These are phyloP conservation scores for Pezicula neosporulosa DNA, from an alignment of 2,329 filamentous ascomycete genomes.

Conservation along the genomic window DNA sequence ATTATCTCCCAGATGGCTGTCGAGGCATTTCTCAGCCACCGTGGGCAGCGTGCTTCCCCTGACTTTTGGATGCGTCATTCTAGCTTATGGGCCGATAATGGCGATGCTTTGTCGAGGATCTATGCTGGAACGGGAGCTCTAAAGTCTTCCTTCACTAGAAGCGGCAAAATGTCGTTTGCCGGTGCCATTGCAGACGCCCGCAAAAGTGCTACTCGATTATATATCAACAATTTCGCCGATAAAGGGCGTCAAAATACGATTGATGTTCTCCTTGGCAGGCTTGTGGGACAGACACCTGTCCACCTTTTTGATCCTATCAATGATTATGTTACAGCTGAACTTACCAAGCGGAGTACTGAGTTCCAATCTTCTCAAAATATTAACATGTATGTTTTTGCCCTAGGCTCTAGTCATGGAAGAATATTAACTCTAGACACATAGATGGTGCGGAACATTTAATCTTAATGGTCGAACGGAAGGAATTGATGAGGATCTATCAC, in stretches of 20 bases:
- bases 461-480: conserved; percentile 84
- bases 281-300: conserved; percentile 80
- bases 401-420: neutral
- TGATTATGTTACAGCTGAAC: conserved; percentile 78
- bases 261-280: conserved; percentile 81
- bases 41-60: conserved; percentile 62
- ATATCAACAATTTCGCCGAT: conserved; percentile 97
- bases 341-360: conserved; percentile 64
- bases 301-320: conserved; percentile 92
- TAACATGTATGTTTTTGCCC: conserved; percentile 46
- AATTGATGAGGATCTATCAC: conserved; percentile 72
- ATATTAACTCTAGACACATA: conserved; percentile 1
- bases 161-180: conserved; percentile 92
- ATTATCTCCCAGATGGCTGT: conserved; percentile 93
- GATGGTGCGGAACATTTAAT: conserved; percentile 83
- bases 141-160: conserved; percentile 91
- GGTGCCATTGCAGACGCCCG: conserved; percentile 92
- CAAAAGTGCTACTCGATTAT: conserved; percentile 90
- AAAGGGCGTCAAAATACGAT: conserved; percentile 92
- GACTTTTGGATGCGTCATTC: conserved; percentile 94
- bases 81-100: conserved; percentile 95
- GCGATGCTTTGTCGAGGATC: conserved; percentile 88
- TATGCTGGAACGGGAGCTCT: conserved; percentile 95
- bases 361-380: conserved; percentile 74
- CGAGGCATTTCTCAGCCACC: conserved; percentile 76